These are phyloP conservation scores for Aaosphaeria arxii DNA, from an alignment of 2,329 filamentous ascomycete species.

Conservation along the genomic window DNA sequence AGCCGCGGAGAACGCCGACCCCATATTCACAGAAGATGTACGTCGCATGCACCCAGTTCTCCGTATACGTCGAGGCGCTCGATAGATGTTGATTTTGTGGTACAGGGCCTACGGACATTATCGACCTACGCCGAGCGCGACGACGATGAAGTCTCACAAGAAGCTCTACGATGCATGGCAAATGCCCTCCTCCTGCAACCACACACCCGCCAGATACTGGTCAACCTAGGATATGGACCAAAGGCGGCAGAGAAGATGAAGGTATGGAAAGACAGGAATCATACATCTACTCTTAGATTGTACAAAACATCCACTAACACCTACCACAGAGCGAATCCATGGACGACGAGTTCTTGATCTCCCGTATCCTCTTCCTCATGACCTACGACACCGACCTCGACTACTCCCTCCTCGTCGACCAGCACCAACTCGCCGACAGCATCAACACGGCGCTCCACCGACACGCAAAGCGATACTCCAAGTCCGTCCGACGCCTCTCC, in stretches of 20 bases:
- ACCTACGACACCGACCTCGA: constrained; percentile 74
- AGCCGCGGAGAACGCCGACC: constrained; percentile 67
- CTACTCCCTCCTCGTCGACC: constrained; percentile 62
- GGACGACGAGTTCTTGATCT: constrained; percentile 83
- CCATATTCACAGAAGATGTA: constrained; percentile 81
- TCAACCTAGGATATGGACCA: constrained; percentile 65
- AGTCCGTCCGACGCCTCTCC: constrained; percentile 19
- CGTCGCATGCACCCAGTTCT: constrained; percentile 10
- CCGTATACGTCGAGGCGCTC: neutral
- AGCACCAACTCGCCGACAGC: constrained; percentile 64
- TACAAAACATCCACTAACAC: neutral
- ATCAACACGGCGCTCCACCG: constrained; percentile 68
- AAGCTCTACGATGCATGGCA: constrained; percentile 77
- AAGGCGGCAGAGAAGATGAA: constrained; percentile 70
- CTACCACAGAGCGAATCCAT: constrained; percentile 57
- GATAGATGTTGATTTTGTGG: neutral
- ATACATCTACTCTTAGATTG: neutral
- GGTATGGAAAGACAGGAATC: constrained; percentile 22
- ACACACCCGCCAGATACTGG: constrained; percentile 67
- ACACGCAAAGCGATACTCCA: constrained; percentile 55
- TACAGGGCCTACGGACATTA: constrained; percentile 71
- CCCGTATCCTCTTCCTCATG: constrained; percentile 75
- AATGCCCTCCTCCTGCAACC: constrained; percentile 75
- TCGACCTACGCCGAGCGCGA: constrained; percentile 66
- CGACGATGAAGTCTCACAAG: constrained; percentile 59